A percentile compares a stretch with the other conserved stretches of the same genome.
Evolutionary conservation across 768 basidiomycete species (phyloP).

Genomic region (Holtermannia corniformis): DNA sequence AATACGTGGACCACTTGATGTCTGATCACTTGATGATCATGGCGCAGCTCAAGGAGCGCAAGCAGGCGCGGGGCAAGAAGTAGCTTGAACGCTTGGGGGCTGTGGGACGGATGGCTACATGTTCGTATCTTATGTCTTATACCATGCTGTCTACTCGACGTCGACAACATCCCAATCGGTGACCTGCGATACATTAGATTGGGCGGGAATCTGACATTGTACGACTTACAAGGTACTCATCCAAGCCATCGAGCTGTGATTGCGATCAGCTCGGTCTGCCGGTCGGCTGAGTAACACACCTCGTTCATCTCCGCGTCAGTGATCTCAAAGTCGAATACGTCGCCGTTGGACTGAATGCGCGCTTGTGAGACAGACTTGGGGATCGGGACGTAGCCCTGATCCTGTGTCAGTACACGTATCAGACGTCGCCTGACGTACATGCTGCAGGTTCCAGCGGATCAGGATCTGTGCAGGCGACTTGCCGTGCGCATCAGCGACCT

Average conservation of each 20-base stretch:
- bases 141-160: conserved; percentile 18
- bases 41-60: not conserved
- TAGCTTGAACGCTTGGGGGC: not conserved
- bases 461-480: conserved; percentile 58
- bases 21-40: not conserved
- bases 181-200: conserved; percentile 7
- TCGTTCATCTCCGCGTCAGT: conserved; percentile 44
- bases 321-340: conserved; percentile 47
- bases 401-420: not conserved
- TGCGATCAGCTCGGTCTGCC: not conserved
- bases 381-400: conserved; percentile 44
- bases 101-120: not conserved
- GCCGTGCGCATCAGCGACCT: conserved; percentile 50
- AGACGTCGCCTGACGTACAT: conserved; percentile 42
- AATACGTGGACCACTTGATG: not conserved
- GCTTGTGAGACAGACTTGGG: conserved; percentile 46
- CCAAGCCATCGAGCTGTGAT: conserved; percentile 34
- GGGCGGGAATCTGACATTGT: not conserved
- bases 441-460: conserved; percentile 76
- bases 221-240: conserved; percentile 38
- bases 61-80: not conserved
- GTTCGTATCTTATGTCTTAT: not conserved
- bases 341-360: conserved; percentile 44
- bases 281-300: conserved; percentile 14
- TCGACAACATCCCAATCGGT: conserved; percentile 44